phyloP scores from a whole-genome alignment of 441 rosid genomes.

The Pelargonium fulgidum region DNA sequence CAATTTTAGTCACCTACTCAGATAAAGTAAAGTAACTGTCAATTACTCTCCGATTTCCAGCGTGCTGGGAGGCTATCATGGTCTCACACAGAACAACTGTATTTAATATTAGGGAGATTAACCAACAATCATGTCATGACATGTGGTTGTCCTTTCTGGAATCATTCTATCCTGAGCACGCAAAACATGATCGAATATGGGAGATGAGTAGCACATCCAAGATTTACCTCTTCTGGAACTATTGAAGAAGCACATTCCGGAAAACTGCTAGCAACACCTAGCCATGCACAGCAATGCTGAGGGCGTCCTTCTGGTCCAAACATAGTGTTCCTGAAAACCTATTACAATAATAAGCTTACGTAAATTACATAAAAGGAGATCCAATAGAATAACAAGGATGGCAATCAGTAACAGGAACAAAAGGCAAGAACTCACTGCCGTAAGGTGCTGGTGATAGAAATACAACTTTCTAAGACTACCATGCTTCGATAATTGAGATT shows the following conservation, averaged over 20 bases:
- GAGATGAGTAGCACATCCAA: conserved; percentile 8
- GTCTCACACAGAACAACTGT: background rate
- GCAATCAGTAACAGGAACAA: conserved; percentile 1
- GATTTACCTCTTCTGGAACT: conserved; percentile 89
- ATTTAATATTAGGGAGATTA: conserved; percentile 1
- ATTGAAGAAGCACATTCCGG: conserved; percentile 96
- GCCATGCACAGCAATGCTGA: conserved; percentile 99
- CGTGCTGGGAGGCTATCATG: background rate
- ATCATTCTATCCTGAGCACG: conserved; percentile 2
- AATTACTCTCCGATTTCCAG: conserved; percentile 1
- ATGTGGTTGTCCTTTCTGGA: background rate
- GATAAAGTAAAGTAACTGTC: conserved; percentile 20
- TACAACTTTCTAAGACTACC: conserved; percentile 89
- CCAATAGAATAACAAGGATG: background rate
- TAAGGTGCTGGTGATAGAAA: conserved; percentile 93
- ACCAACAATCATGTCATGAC: background rate
- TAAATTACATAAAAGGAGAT: conserved; percentile 20
- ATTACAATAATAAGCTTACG: conserved; percentile 25
- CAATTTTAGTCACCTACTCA: conserved; percentile 83
- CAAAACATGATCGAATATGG: conserved; percentile 10
- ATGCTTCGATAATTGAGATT: conserved; percentile 86
- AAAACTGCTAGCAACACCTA: conserved; percentile 97
- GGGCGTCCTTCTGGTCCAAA: conserved; percentile 99
- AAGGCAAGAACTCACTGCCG: conserved; percentile 53
- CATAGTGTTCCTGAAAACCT: conserved; percentile 99